Conservation (phyloP, 1,139 yeast genomes). For the Saccharomyces hybrid region DNA sequence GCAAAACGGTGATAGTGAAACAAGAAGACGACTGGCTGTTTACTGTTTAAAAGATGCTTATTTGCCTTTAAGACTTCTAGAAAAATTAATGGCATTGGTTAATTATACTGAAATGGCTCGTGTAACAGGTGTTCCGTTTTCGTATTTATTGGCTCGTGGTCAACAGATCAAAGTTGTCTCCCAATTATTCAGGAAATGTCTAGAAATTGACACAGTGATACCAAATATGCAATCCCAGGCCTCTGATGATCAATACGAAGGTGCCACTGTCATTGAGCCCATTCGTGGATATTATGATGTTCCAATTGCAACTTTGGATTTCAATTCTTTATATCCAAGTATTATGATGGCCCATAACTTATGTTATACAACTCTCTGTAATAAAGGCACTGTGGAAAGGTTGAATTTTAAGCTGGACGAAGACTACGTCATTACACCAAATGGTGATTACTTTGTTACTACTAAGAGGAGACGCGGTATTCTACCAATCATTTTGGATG, state of each 20-base stretch:
- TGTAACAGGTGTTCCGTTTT: constrained; percentile 97
- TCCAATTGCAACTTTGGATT: constrained; percentile 96
- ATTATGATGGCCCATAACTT: constrained; percentile 99
- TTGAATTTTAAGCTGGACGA: constrained; percentile 55
- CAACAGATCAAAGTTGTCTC: constrained; percentile 97
- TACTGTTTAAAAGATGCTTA: constrained; percentile 96
- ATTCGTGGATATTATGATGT: constrained; percentile 90
- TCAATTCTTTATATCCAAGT: constrained; percentile 94
- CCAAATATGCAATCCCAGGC: constrained; percentile 88
- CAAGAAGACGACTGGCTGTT: constrained; percentile 91
- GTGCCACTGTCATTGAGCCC: constrained; percentile 98
- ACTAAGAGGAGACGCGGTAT: constrained; percentile 67
- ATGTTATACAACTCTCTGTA: constrained; percentile 85
- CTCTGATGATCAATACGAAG: constrained; percentile 85
- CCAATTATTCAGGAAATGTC: constrained; percentile 86
- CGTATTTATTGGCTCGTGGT: constrained; percentile 81
- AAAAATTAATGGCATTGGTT: constrained; percentile 91
- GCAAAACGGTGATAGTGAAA: constrained; percentile 86
- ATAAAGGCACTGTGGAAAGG: constrained; percentile 59
- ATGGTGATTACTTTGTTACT: constrained; percentile 88
- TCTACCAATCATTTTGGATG: constrained; percentile 84
- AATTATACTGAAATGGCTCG: constrained; percentile 99
- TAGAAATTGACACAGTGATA: constrained; percentile 74
- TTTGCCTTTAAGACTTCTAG: constrained; percentile 77
- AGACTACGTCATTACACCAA: constrained; percentile 85